Conservation (phyloP, 257 asterid genomes). For the Linderniella brevidens region DNA sequence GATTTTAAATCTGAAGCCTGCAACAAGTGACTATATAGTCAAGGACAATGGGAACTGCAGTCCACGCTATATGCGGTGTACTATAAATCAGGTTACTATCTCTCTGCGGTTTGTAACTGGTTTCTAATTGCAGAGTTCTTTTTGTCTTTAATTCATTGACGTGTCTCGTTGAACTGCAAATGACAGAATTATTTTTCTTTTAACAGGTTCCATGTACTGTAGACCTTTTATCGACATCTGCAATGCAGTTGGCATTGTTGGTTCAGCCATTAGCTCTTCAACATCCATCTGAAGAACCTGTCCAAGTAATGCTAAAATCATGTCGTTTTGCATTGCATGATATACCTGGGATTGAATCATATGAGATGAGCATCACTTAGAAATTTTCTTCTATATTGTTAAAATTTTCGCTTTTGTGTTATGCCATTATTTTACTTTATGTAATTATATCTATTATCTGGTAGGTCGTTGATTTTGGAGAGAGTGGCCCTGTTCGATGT, state of each 20-base stretch:
- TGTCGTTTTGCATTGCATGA: not conserved
- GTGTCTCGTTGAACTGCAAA: not conserved
- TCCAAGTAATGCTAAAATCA: slow-evolving; percentile 46
- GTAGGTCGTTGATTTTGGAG: slow-evolving; percentile 97
- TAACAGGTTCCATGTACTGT: slow-evolving; percentile 82
- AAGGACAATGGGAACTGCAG: slow-evolving; percentile 96
- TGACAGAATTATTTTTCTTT: slow-evolving; percentile 15
- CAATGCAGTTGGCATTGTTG: slow-evolving; percentile 86
- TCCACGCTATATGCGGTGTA: slow-evolving; percentile 94
- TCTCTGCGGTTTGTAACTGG: not conserved
- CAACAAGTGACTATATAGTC: slow-evolving; percentile 87
- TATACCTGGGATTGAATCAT: no score
- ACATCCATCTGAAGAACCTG: slow-evolving; percentile 93
- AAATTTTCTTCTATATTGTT: no score
- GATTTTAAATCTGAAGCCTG: slow-evolving; percentile 45
- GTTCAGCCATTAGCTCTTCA: slow-evolving; percentile 98
- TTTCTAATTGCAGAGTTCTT: not conserved
- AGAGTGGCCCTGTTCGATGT: slow-evolving; percentile 96
- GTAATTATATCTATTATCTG: slow-evolving; percentile 7
- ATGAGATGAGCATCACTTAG: no score
- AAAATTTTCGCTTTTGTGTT: no score
- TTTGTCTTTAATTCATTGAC: not conserved
- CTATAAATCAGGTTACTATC: slow-evolving; percentile 64
- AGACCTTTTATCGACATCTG: slow-evolving; percentile 88
- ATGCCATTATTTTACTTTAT: no score